Conservation (phyloP, 306 rosid species). For the Castanospermum australe region DNA sequence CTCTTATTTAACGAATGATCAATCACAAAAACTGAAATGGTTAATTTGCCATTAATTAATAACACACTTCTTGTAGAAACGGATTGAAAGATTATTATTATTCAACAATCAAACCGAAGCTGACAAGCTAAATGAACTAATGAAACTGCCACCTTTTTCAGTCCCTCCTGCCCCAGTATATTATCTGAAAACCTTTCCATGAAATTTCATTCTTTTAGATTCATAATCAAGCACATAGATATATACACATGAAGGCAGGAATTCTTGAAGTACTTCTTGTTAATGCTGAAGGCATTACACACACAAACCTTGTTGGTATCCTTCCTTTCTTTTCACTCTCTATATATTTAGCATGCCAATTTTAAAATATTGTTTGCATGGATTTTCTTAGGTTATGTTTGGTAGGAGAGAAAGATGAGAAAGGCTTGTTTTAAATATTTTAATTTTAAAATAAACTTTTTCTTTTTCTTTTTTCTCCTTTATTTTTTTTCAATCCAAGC, state of each 20-base stretch:
- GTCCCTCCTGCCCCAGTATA: background rate
- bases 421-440: background rate
- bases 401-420: too few relatives aligned
- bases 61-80: constrained; percentile 1
- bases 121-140: background rate
- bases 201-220: background rate
- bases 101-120: background rate
- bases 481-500: too few relatives aligned
- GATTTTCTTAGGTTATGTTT: too few relatives aligned
- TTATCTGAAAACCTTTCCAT: background rate
- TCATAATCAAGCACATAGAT: background rate
- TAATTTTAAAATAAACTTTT: background rate
- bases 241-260: constrained; percentile 46
- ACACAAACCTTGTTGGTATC: constrained; percentile 65
- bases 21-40: constrained; percentile 8
- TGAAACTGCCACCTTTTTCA: constrained; percentile 22
- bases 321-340: background rate
- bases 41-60: constrained; percentile 11
- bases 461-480: too few relatives aligned
- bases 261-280: constrained; percentile 76
- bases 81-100: constrained; percentile 8
- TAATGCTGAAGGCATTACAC: constrained; percentile 66
- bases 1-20: background rate
- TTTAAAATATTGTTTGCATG: background rate
- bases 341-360: background rate